These are phyloP conservation scores for Perkinsus marinus DNA, from an alignment of 169 alveolate genomes.

Conservation along the genomic window DNA sequence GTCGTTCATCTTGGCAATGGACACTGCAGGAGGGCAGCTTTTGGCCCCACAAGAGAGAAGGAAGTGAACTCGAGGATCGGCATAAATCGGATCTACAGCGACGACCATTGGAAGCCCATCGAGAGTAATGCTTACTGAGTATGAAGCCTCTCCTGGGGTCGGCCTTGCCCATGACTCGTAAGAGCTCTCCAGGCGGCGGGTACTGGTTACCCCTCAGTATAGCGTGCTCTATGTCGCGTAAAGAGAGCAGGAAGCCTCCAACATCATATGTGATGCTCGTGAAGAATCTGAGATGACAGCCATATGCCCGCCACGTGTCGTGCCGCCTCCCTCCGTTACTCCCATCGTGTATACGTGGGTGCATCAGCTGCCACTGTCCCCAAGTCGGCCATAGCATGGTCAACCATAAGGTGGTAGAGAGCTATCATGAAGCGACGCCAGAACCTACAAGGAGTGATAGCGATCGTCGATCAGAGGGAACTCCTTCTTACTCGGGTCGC, in stretches of 20 bases:
- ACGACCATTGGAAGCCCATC: too few species aligned
- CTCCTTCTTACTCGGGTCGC: neutral
- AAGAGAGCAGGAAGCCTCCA: neutral
- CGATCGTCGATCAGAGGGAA: neutral
- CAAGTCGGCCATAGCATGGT: neutral
- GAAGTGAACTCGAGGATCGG: neutral
- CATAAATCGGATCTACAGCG: neutral
- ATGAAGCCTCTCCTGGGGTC: neutral
- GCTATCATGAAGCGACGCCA: neutral
- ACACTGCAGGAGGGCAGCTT: neutral
- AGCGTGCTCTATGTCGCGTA: neutral
- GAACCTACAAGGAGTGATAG: neutral
- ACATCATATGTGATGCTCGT: neutral
- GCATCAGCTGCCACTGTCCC: neutral
- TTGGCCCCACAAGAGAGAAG: neutral
- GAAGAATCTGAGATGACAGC: neutral
- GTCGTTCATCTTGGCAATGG: neutral
- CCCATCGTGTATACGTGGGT: neutral
- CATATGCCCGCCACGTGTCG: too few species aligned
- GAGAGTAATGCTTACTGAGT: neutral
- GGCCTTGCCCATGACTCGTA: neutral
- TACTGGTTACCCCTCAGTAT: neutral
- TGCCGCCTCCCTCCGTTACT: neutral
- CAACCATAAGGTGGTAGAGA: neutral
- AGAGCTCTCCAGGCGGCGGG: neutral